phyloP scores from a whole-genome alignment of 371 early-diverging fungal genomes.

The Mucor ambiguus region DNA sequence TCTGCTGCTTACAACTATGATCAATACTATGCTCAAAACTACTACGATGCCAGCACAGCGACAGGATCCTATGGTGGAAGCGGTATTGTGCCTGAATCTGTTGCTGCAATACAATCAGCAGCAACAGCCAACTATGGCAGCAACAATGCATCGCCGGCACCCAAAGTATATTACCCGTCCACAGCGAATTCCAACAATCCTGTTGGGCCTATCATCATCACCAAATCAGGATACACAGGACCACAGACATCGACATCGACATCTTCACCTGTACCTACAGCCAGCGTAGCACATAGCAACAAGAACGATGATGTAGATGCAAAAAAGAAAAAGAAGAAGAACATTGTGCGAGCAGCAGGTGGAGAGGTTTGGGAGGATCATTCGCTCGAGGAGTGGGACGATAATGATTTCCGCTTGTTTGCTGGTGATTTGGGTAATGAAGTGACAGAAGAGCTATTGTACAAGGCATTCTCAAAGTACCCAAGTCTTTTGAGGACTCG shows the following conservation, averaged over 20 bases:
- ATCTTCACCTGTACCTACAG: not conserved
- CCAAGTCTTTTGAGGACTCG: slow-evolving; percentile 75
- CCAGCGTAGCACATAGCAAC: not conserved
- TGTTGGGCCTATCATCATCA: slow-evolving; percentile 19
- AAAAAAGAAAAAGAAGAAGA: slow-evolving; percentile 56
- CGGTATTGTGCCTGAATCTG: slow-evolving; percentile 16
- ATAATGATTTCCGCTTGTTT: slow-evolving; percentile 85
- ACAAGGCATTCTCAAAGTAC: slow-evolving; percentile 80
- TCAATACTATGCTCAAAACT: slow-evolving; percentile 30
- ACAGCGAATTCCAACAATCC: slow-evolving; percentile 24
- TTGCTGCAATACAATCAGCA: slow-evolving; percentile 1
- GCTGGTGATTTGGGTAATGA: slow-evolving; percentile 91
- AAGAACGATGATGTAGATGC: not conserved
- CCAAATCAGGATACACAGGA: slow-evolving; percentile 23
- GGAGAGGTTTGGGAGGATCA: slow-evolving; percentile 96
- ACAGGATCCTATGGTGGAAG: slow-evolving; percentile 1
- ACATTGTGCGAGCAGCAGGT: slow-evolving; percentile 80
- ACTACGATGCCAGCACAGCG: slow-evolving; percentile 16
- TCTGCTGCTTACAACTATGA: slow-evolving; percentile 36
- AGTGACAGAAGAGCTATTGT: slow-evolving; percentile 80
- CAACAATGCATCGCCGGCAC: slow-evolving; percentile 9
- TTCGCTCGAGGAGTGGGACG: slow-evolving; percentile 90
- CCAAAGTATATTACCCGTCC: slow-evolving; percentile 21
- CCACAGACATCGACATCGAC: slow-evolving; percentile 13
- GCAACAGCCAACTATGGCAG: not conserved